Percentiles rank a stretch among this genome's conserved stretches.
Evolutionary conservation across 495 filamentous ascomycete genomes (phyloP).

Genomic region (Paragyromitra xinjiangensis): DNA sequence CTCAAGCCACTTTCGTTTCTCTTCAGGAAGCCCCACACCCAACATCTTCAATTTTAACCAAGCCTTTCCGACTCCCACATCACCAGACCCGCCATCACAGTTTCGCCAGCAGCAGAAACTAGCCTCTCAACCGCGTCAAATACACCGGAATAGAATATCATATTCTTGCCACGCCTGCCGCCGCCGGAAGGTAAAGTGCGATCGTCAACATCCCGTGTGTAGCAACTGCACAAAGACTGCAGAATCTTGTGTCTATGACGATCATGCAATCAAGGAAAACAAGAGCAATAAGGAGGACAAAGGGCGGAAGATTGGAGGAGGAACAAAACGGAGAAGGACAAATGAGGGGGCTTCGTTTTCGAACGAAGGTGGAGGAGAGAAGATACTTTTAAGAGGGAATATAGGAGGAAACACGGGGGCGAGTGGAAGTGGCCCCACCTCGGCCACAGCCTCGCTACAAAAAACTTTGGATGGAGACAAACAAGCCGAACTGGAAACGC

Average conservation of each 20-base stretch:
- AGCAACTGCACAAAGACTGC: constrained; percentile 68
- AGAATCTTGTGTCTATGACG: constrained; percentile 50
- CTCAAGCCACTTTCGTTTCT: constrained; percentile 6
- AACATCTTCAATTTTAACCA: constrained; percentile 40
- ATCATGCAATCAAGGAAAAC: constrained; percentile 38
- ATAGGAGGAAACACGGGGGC: neutral
- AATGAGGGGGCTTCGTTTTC: neutral
- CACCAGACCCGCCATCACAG: neutral
- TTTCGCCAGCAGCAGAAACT: constrained; percentile 10
- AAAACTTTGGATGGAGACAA: constrained; percentile 17
- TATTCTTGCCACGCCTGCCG: constrained; percentile 64
- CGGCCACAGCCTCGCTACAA: neutral
- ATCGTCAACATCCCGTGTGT: constrained; percentile 71
- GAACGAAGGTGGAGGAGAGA: constrained; percentile 3
- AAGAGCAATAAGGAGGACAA: constrained; percentile 37
- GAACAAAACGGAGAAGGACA: constrained; percentile 38
- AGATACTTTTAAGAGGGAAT: neutral
- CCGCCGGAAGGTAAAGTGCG: constrained; percentile 74
- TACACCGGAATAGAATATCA: constrained; percentile 56
- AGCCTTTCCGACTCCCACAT: constrained; percentile 4
- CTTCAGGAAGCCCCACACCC: constrained; percentile 17
- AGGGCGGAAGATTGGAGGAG: constrained; percentile 18
- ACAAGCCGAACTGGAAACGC: constrained; percentile 50
- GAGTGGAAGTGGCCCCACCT: neutral
- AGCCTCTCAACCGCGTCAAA: constrained; percentile 49